Percentiles rank a stretch among this genome's conserved stretches.
Conservation (phyloP, 768 basidiomycete species). For the Tephrocybe sp. region DNA sequence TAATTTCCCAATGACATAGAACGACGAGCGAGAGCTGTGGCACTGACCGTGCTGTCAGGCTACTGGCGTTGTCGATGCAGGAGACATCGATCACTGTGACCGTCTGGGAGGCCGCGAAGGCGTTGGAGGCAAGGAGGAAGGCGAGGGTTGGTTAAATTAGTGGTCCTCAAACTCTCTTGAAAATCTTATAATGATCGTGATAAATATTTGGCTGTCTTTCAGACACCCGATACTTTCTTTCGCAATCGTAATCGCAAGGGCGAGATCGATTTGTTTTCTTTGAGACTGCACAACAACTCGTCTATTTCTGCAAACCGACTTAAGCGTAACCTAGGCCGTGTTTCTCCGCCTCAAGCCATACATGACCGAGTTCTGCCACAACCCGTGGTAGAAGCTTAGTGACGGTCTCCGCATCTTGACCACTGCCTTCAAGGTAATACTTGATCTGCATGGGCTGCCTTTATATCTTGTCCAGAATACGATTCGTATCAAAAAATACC, state of each 20-base stretch:
- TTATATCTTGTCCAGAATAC: too few relatives aligned
- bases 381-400: constrained; percentile 50
- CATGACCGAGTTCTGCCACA: constrained; percentile 55
- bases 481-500: constrained; percentile 27
- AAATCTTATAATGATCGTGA: too few relatives aligned
- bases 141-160: constrained; percentile 17
- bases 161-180: background rate
- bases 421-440: constrained; percentile 84
- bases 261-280: too few relatives aligned
- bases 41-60: constrained; percentile 33
- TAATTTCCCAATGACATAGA: background rate
- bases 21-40: background rate
- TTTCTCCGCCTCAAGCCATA: constrained; percentile 70
- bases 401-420: constrained; percentile 49
- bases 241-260: background rate
- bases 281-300: too few relatives aligned
- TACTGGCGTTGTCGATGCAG: constrained; percentile 63
- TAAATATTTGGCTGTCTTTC: too few relatives aligned
- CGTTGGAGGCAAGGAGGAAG: constrained; percentile 51
- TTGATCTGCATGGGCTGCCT: constrained; percentile 71
- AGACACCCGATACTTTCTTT: background rate
- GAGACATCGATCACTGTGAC: constrained; percentile 52
- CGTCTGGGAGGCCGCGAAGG: constrained; percentile 65
- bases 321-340: constrained; percentile 18
- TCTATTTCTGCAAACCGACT: too few relatives aligned